These are phyloP conservation scores for Chrysosporium keratinophilum DNA, from an alignment of 2,329 filamentous ascomycete species.

Conservation along the genomic window DNA sequence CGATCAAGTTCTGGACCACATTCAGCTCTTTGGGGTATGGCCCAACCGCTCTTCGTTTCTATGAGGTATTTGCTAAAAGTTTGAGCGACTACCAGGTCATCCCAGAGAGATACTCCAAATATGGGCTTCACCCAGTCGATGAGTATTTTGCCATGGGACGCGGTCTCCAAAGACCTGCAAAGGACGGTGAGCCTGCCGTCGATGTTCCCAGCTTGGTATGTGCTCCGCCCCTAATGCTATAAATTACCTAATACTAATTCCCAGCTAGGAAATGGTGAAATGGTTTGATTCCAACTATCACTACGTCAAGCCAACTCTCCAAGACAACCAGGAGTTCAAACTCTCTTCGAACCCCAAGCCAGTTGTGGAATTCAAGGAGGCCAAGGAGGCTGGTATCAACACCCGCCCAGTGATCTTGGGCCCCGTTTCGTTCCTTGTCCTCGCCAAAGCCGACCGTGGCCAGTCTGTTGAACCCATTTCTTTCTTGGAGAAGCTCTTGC, in stretches of 20 bases:
- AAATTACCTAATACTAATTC: constrained; percentile 5
- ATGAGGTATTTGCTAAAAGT: background rate
- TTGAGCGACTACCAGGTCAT: constrained; percentile 51
- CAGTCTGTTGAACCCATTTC: constrained; percentile 88
- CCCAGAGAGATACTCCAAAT: constrained; percentile 85
- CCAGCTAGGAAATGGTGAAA: constrained; percentile 84
- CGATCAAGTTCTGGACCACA: constrained; percentile 95
- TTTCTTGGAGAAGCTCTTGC: constrained; percentile 84
- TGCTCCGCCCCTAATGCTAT: constrained; percentile 15
- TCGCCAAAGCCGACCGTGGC: constrained; percentile 95
- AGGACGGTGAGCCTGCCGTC: constrained; percentile 43
- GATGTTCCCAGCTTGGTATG: constrained; percentile 75
- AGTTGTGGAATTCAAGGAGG: constrained; percentile 86
- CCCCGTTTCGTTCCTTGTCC: constrained; percentile 92
- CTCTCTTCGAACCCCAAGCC: constrained; percentile 83
- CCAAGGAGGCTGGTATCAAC: constrained; percentile 87
- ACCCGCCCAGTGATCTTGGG: constrained; percentile 93
- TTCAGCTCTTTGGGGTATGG: constrained; percentile 90
- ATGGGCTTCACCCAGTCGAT: constrained; percentile 78
- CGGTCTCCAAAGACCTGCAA: constrained; percentile 82
- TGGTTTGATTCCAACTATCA: constrained; percentile 99
- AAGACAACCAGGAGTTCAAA: constrained; percentile 94
- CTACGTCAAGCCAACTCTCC: constrained; percentile 98
- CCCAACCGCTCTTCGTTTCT: constrained; percentile 2
- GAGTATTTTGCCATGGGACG: constrained; percentile 99